Percentiles rank a stretch among this genome's conserved stretches.
Evolutionary conservation across 1,139 yeast species (phyloP).

Genomic region (Nakaseomyces sp.): DNA sequence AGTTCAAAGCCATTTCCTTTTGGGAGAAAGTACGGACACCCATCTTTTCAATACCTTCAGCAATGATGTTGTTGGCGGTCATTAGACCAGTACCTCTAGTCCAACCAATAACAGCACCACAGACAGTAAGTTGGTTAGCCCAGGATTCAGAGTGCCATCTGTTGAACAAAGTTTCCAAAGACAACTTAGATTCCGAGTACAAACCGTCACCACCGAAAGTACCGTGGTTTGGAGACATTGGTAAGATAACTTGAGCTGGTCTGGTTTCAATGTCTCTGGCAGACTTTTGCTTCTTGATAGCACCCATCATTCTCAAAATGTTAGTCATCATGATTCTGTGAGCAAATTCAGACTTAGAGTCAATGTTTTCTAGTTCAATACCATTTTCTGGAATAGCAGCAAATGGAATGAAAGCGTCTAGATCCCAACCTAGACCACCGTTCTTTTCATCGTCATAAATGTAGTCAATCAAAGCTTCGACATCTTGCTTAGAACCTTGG

Average conservation of each 20-base stretch:
- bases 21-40: constrained; percentile 98
- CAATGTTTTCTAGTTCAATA: constrained; percentile 85
- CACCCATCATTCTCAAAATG: constrained; percentile 84
- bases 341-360: constrained; percentile 92
- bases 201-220: constrained; percentile 97
- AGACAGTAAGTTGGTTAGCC: constrained; percentile 86
- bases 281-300: constrained; percentile 75
- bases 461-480: constrained; percentile 72
- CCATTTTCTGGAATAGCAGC: constrained; percentile 99
- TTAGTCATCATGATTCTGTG: constrained; percentile 98
- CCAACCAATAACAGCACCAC: constrained; percentile 99
- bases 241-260: constrained; percentile 95
- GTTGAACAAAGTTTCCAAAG: constrained; percentile 91
- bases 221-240: constrained; percentile 97
- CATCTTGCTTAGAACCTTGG: constrained; percentile 95
- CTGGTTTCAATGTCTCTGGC: constrained; percentile 74
- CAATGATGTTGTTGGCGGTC: constrained; percentile 94
- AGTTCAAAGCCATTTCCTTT: constrained; percentile 98
- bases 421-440: constrained; percentile 96
- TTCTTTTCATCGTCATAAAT: constrained; percentile 74
- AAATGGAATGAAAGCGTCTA: constrained; percentile 91
- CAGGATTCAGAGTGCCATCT: constrained; percentile 98
- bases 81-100: constrained; percentile 99
- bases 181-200: constrained; percentile 93
- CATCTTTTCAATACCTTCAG: constrained; percentile 90